phyloP scores from a whole-genome alignment of 2,329 filamentous ascomycete genomes.

The Epicoccum nigrum region DNA sequence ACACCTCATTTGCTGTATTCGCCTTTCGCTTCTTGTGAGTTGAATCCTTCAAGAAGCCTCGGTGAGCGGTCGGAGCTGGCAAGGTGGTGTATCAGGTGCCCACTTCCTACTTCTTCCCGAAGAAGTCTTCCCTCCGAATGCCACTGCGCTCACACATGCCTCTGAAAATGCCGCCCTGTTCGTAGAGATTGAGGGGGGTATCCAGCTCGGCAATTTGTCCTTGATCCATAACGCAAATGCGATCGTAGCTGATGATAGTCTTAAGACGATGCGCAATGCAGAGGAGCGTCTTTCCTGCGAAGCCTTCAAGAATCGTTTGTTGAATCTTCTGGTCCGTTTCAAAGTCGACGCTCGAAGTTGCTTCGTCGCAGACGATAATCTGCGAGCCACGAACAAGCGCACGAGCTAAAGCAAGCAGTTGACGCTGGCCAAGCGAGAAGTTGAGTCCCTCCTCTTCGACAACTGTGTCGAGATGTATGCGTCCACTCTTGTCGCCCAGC shows the following conservation, averaged over 20 bases:
- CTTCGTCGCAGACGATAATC: constrained; percentile 97
- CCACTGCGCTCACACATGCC: constrained; percentile 89
- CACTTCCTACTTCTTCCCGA: constrained; percentile 21
- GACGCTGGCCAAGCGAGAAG: constrained; percentile 92
- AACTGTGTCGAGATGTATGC: constrained; percentile 80
- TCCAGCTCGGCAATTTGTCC: constrained; percentile 88
- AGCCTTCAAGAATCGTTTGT: constrained; percentile 81
- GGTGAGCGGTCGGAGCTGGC: no score
- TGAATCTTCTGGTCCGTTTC: constrained; percentile 90
- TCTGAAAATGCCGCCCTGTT: constrained; percentile 77
- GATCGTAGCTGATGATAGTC: constrained; percentile 92
- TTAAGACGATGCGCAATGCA: constrained; percentile 92
- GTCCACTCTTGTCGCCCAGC: constrained; percentile 55
- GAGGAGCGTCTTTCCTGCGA: constrained; percentile 83
- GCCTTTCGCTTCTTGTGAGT: no score
- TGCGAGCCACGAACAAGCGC: constrained; percentile 85
- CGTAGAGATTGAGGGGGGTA: constrained; percentile 74
- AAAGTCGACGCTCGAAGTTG: constrained; percentile 82
- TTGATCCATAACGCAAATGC: constrained; percentile 95
- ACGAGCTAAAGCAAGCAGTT: constrained; percentile 80
- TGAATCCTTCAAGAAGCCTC: no score
- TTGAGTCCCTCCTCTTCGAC: constrained; percentile 98
- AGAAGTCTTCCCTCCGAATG: constrained; percentile 64
- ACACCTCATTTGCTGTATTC: no score
- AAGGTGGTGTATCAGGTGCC: not conserved